Evolutionary conservation across 2,329 filamentous ascomycete species (phyloP), one percentile per base, ranked within the genome.

Genomic region (Aspergillus hortae): DNA sequence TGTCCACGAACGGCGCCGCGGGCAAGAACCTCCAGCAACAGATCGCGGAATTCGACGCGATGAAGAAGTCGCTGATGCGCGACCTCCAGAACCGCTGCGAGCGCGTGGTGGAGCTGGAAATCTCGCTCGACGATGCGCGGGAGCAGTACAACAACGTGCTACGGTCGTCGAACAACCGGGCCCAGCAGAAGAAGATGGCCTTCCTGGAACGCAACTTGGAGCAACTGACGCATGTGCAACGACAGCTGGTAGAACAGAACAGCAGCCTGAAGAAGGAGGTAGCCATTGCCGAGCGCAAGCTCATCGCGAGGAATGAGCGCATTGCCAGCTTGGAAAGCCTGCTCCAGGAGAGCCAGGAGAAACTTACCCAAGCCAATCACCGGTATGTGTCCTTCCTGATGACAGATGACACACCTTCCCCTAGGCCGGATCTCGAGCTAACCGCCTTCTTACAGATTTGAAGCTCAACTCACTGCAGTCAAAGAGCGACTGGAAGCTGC

Each of bases 131-230:
- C 68, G 92, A 96, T 78, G 96, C 94, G 1, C 85, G 94, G 51
- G 94, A 99, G 78, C 94, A 99, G 76, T 99, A 99, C 78, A 97
- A 99, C 80, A 96, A 96, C 65, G 94, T 99, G 55, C 82, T 99
- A 53, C 87, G 92, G 51, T 94, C 90, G 46, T 96, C 90, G 61
- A 99, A 99, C 80, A 97, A 95, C 79, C 88, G 94, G 54, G 92
- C 94, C 21, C 94, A 99, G 77, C 94, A 99, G 76, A 99, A 99
- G 88, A 99, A 99, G 83, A 97, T 99, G 89, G 95, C 94, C 14
- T 99, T 99, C 82, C 77, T 99, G 46, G 94, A 99, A 78, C 88
- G 94, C 68, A 99, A 99, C 70, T 84, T 99, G 38, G 94, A 99
- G 76, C 94, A 99, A 74, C 81, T 99, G 49, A 99, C 94, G 3